Base-by-base conservation (phyloP, 2,329 filamentous ascomycete genomes). In the Neonectria ditissima region DNA sequence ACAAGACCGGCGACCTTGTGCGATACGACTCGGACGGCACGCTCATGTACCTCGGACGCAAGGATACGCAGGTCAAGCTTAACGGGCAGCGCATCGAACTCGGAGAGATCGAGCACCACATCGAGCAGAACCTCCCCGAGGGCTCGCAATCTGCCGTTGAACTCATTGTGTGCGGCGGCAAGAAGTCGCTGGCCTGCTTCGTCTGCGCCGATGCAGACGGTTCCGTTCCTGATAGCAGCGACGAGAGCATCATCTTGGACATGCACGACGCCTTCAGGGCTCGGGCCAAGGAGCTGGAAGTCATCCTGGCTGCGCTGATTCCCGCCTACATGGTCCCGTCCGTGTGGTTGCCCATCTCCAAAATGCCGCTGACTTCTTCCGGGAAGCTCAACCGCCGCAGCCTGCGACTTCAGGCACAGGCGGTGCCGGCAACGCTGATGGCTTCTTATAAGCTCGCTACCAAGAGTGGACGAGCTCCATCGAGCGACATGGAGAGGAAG, bases 1-100 rank as follows among this genome's bases (percentile, higher is more conserved):
- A 84, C 69, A 81, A 80, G 50, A 85, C 84, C 0, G 84, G 84
- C 2, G 84, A 86, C 62, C 72, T 86, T 4, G 84, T 77, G 2
- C 74, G 74, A 34, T 83, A 83, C 28, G 74, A 80, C 28, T 70
- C 74, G 0, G 79, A 84, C 47, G 81, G 81, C 1, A 74, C 73
- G 2, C 70, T 86, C 5, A 71, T 78, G 0, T 85, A 81, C 47
- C 65, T 85, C 22, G 86, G 86, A 20, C 78, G 87, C 3, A 86
- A 86, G 61, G 87, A 90, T 65, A 81, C 80, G 0, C 87, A 89
- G 69, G 81, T 89, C 37, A 90, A 90, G 74, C 75, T 90, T 5
- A 80, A 83, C 14, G 89, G 89, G 6, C 87, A 84, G 63, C 76
- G 86, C 34, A 80, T 88, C 43, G 89, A 86, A 73, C 78, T 86